Evolutionary conservation across 2,329 filamentous ascomycete genomes (phyloP).

Genomic region (Ophiostoma sp.): DNA sequence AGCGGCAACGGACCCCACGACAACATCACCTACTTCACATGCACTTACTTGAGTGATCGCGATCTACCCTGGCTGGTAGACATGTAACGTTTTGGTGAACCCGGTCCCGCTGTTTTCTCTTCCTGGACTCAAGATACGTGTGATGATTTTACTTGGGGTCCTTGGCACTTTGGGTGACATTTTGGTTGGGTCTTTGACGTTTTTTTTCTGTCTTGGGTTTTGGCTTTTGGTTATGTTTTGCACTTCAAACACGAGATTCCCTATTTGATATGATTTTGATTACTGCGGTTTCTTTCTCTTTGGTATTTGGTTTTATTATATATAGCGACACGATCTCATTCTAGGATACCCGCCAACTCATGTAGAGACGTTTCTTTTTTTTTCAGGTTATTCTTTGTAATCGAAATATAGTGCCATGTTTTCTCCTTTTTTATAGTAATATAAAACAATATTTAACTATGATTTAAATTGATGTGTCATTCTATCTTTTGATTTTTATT

Average conservation of each 20-base stretch:
- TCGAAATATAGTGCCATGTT: no score
- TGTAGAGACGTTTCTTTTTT: not conserved
- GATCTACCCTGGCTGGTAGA: conserved; percentile 54
- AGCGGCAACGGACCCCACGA: conserved; percentile 42
- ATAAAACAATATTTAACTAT: not conserved
- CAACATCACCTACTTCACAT: conserved; percentile 53
- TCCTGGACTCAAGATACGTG: not conserved
- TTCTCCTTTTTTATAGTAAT: not conserved
- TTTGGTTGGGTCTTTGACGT: not conserved
- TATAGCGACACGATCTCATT: not conserved
- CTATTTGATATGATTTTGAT: not conserved
- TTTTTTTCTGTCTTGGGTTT: not conserved
- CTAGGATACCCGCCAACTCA: conserved; percentile 7
- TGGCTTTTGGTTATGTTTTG: not conserved
- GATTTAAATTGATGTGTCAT: no score
- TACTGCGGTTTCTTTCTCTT: not conserved
- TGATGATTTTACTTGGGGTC: not conserved
- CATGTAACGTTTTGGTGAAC: conserved; percentile 13
- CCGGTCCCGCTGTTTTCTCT: not conserved
- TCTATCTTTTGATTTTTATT: no score
- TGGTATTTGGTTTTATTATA: not conserved
- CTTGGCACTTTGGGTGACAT: not conserved
- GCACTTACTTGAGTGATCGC: conserved; percentile 49
- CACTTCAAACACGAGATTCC: not conserved
- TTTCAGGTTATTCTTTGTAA: not conserved